Evolutionary conservation across 352 stramenopile species (phyloP).

Genomic region (Globisporangium cylindrosporum): DNA sequence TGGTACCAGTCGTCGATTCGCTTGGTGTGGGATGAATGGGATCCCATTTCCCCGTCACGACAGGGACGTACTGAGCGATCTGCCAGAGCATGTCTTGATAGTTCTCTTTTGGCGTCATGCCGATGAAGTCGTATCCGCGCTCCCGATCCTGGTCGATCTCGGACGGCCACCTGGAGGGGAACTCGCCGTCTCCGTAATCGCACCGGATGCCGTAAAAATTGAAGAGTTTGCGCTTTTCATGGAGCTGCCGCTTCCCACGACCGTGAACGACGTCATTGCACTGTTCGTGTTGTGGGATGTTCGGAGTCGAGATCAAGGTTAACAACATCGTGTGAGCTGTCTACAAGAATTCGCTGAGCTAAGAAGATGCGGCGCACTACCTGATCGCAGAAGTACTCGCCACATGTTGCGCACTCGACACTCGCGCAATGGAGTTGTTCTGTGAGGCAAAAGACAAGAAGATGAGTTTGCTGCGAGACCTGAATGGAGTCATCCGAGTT

Average conservation of each 20-base stretch:
- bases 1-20: slow-evolving; percentile 1
- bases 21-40: slow-evolving; percentile 8
- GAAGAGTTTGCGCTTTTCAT: slow-evolving; percentile 84
- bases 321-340: background rate
- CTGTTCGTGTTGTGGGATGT: slow-evolving; percentile 13
- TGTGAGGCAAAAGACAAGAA: slow-evolving; percentile 18
- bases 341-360: background rate
- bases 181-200: slow-evolving; percentile 90
- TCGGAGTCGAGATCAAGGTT: background rate
- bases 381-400: slow-evolving; percentile 89
- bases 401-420: slow-evolving; percentile 87
- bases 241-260: slow-evolving; percentile 66
- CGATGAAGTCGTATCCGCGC: slow-evolving; percentile 68
- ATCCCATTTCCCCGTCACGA: slow-evolving; percentile 38
- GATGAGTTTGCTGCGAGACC: background rate
- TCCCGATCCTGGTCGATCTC: slow-evolving; percentile 81
- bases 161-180: slow-evolving; percentile 87
- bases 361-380: slow-evolving; percentile 17
- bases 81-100: slow-evolving; percentile 69
- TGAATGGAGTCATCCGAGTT: background rate
- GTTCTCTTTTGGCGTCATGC: slow-evolving; percentile 40
- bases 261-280: slow-evolving; percentile 86
- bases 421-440: slow-evolving; percentile 43
- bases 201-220: slow-evolving; percentile 91
- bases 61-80: slow-evolving; percentile 55